These are phyloP conservation scores for Fusarium udum DNA, from an alignment of 2,329 filamentous ascomycete species.

Conservation along the genomic window DNA sequence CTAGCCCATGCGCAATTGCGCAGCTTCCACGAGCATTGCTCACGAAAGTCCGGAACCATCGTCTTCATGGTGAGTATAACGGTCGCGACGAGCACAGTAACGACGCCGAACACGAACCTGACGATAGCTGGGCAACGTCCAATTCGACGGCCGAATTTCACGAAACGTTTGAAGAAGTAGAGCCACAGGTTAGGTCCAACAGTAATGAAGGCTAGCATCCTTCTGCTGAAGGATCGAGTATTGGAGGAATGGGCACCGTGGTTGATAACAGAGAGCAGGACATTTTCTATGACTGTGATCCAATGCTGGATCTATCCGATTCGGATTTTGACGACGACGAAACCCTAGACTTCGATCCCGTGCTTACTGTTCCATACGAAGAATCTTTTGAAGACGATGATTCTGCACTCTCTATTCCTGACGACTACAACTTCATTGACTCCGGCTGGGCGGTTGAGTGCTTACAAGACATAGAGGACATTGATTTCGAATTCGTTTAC, in stretches of 20 bases:
- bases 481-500: constrained; percentile 99
- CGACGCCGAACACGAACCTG: constrained; percentile 39
- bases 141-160: constrained; percentile 22
- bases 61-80: constrained; percentile 60
- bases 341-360: constrained; percentile 40
- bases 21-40: constrained; percentile 28
- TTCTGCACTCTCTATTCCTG: constrained; percentile 57
- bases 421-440: constrained; percentile 72
- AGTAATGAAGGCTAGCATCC: constrained; percentile 35
- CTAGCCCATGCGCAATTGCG: constrained; percentile 35
- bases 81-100: constrained; percentile 44
- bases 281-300: constrained; percentile 31
- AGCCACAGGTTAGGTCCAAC: neutral
- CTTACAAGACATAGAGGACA: constrained; percentile 97
- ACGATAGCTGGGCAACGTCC: constrained; percentile 12
- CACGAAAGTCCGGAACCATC: constrained; percentile 50
- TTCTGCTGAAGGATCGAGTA: constrained; percentile 13
- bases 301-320: constrained; percentile 15
- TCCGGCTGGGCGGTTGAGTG: constrained; percentile 79
- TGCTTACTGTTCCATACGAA: constrained; percentile 58
- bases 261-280: constrained; percentile 12
- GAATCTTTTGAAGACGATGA: constrained; percentile 61
- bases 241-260: neutral
- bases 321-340: constrained; percentile 29
- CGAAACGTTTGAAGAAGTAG: constrained; percentile 3